Evolutionary conservation across 202 grass and related monocot species (phyloP).

Genomic region (Eragrostis tef): DNA sequence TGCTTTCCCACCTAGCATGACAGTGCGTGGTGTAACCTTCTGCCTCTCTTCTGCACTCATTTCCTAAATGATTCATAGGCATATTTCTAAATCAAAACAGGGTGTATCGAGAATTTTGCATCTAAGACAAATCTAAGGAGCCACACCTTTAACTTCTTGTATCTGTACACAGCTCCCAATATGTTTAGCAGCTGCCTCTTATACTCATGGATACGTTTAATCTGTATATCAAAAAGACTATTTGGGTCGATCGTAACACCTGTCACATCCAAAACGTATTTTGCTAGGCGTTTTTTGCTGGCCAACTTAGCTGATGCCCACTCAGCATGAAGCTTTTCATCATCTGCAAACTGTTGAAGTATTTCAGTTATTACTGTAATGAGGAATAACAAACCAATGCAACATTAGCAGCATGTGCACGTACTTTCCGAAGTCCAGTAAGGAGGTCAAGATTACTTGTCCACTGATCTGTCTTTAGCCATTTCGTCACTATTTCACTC

Average conservation of each 20-base stretch:
- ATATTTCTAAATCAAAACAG: constrained; percentile 45
- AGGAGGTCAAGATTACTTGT: constrained; percentile 97
- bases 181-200: constrained; percentile 96
- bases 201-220: constrained; percentile 98
- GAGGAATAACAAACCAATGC: constrained; percentile 25
- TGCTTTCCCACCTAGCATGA: constrained; percentile 97
- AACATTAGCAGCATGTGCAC: constrained; percentile 48
- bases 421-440: constrained; percentile 83
- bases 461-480: constrained; percentile 96
- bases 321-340: constrained; percentile 89
- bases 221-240: constrained; percentile 94
- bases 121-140: constrained; percentile 38
- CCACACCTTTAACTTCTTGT: constrained; percentile 91
- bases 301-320: constrained; percentile 92
- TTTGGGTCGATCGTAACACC: constrained; percentile 84
- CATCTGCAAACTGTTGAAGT: constrained; percentile 77
- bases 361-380: constrained; percentile 41
- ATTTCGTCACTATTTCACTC: constrained; percentile 93
- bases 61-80: constrained; percentile 64
- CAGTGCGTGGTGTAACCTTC: constrained; percentile 79
- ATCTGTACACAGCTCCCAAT: constrained; percentile 92
- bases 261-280: constrained; percentile 80
- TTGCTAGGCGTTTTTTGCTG: constrained; percentile 80
- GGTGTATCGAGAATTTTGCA: constrained; percentile 1
- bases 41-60: constrained; percentile 74